Percentiles rank a stretch among this genome's conserved stretches.
These are phyloP conservation scores for Plasmodium knowlesi DNA, from an alignment of 169 alveolate genomes.

Conservation along the genomic window DNA sequence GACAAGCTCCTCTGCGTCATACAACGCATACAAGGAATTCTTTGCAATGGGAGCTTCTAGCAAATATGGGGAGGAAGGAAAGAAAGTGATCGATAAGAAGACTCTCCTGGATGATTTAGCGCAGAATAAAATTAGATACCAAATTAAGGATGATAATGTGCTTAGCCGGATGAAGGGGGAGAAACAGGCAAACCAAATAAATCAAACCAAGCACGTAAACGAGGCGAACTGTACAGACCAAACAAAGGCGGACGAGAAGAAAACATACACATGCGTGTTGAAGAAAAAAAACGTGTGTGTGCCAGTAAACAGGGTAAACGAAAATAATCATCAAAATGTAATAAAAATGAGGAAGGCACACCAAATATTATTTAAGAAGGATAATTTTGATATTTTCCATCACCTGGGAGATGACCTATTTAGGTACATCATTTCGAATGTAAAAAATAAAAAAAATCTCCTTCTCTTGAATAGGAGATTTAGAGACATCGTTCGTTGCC, in stretches of 20 bases:
- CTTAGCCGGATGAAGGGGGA: neutral
- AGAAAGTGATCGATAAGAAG: neutral
- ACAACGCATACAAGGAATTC: constrained; percentile 48
- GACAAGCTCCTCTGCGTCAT: neutral
- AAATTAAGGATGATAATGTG: constrained; percentile 37
- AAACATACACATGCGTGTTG: neutral
- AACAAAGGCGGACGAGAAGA: neutral
- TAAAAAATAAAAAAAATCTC: constrained; percentile 57
- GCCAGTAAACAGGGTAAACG: constrained; percentile 26
- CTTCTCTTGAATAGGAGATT: constrained; percentile 37
- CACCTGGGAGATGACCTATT: constrained; percentile 55
- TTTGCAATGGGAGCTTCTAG: neutral
- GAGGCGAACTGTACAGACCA: neutral
- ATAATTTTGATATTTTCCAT: constrained; percentile 37
- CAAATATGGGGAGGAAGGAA: neutral
- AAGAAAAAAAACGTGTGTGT: constrained; percentile 66
- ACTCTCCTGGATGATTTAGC: neutral
- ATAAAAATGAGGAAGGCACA: neutral
- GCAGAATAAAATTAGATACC: neutral
- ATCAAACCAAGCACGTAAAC: too few relatives aligned
- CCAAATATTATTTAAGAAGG: constrained; percentile 10
- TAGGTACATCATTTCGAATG: constrained; percentile 44
- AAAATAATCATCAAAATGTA: neutral
- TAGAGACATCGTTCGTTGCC: constrained; percentile 11
- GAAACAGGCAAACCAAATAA: too few relatives aligned